Evolutionary conservation across 208 protist species (phyloP), one percentile per base, ranked within the genome.

Genomic region (Wallacemonas collosoma): DNA sequence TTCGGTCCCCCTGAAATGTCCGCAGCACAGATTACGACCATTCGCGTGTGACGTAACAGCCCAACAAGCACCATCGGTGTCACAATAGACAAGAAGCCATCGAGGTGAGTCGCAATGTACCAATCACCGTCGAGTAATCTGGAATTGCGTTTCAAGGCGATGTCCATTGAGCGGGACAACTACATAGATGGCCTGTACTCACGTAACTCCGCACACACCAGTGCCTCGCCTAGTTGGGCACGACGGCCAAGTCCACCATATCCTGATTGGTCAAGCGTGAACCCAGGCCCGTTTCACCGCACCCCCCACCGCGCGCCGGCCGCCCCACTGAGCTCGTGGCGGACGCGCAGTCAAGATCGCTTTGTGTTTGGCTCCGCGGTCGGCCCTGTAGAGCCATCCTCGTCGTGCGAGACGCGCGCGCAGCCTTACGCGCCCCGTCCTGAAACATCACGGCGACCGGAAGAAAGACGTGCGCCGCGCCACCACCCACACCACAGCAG

Each of bases 111-210:
- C 26, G 26, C 17, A 38, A 65, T 65, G 60, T 65, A 50, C 50
- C 60, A 45, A 41, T 65, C 60, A 9, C 5, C 60, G 7, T 8
- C 60, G 14, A 26, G 43, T 65, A 50, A 65, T 65, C 36, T 65
- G 43, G 60, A 65, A 17, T 65, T 47, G 4, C 60, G 60, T 41
- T 65, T 65, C 60, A 65, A 65, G 60, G 60, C 60, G 14, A 65
- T 65, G 60, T 65, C 60, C 8, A 65, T 65, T 65, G 60, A 65
- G 38, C 60, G 60, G 36, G 60, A 65, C 60, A 65, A 44, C 60
- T 44, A 36, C 43, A 45, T 65, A 4, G 60, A 65, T 50, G 50
- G 60, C 43, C 60, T 11, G 5, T 50, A 50, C 41, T 50, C 60
- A 3, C 60, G 60, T 0, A 45, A 14, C 40, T 65, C 60, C 43